These are phyloP conservation scores for Trichocomaceae sp. DNA, from an alignment of 2,329 filamentous ascomycete species.

Conservation along the genomic window DNA sequence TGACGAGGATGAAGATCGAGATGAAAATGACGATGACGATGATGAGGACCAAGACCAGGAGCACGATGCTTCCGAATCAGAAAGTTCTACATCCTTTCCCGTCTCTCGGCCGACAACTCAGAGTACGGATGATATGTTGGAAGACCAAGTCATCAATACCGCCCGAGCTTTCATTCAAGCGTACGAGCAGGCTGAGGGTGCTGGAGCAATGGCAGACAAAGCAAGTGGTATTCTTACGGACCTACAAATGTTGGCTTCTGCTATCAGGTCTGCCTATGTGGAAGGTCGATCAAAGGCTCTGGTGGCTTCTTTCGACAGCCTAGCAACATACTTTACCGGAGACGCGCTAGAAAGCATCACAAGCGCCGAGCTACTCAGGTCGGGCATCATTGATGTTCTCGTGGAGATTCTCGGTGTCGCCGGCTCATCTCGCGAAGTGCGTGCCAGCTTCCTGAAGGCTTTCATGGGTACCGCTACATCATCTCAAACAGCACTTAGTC, in stretches of 20 bases:
- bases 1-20: constrained; percentile 32
- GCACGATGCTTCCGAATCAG: constrained; percentile 56
- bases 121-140: constrained; percentile 47
- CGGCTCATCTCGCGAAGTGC: constrained; percentile 53
- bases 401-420: constrained; percentile 74
- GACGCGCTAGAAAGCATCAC: constrained; percentile 90
- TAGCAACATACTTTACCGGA: constrained; percentile 80
- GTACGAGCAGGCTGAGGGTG: constrained; percentile 69
- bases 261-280: constrained; percentile 67
- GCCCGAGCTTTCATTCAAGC: constrained; percentile 77
- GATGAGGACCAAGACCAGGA: constrained; percentile 44
- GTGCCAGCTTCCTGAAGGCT: constrained; percentile 77
- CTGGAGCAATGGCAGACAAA: constrained; percentile 66
- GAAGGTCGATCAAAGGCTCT: constrained; percentile 43
- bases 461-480: constrained; percentile 76
- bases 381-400: constrained; percentile 77
- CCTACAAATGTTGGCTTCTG: constrained; percentile 62
- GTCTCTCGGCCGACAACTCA: constrained; percentile 34
- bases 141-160: constrained; percentile 65
- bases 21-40: constrained; percentile 27
- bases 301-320: constrained; percentile 60
- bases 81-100: constrained; percentile 55
- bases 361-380: constrained; percentile 87
- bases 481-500: constrained; percentile 52
- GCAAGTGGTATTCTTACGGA: constrained; percentile 68